Base-by-base conservation (phyloP, 371 early-diverging fungal genomes). In the Mortierella sp. region DNA sequence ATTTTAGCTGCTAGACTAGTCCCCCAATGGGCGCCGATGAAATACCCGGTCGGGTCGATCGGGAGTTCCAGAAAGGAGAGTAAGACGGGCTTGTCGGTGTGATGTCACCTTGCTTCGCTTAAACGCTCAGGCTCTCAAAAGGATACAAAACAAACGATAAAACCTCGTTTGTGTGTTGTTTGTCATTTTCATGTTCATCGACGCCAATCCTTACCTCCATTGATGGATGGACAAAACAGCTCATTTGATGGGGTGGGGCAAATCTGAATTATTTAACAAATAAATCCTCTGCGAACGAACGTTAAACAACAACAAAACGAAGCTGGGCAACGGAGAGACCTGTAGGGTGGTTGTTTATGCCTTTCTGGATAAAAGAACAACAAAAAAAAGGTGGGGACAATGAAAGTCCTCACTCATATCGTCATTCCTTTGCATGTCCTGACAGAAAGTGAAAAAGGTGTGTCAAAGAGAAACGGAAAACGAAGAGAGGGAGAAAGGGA, bases 81-180 rank as follows among this genome's bases (percentile, higher is more conserved):
- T 7, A 48, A 22, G 48, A 48, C 48, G 48, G 8, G n/a, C 24
- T 4, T 4, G 48, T 24, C 26, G 24, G 47, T 53, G 58, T 58
- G 58, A 58, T 58, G 58, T 58, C 58, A 58, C 58, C 58, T 58
- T 58, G 58, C 58, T 58, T 58, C 19, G 16, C 31, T 55, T 31
- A n/a, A n/a, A n/a, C n/a, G n/a, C n/a, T n/a, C n/a, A n/a, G n/a
- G 14, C 14, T 34, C 34, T 48, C n/a, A 6, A n/a, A n/a, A n/a
- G n/a, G n/a, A n/a, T n/a, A n/a, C n/a, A n/a, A n/a, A n/a, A n/a
- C n/a, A n/a, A n/a, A n/a, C n/a, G n/a, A n/a, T n/a, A n/a, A n/a
- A n/a, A n/a, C n/a, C n/a, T n/a, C 48, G 6, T n/a, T 48, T 47
- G 47, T 47, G 13, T 47, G 19, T 47, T 47, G 47, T 34, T 52